Conservation (phyloP, 73 alveolate genomes). For the Paramecium octaurelia region DNA sequence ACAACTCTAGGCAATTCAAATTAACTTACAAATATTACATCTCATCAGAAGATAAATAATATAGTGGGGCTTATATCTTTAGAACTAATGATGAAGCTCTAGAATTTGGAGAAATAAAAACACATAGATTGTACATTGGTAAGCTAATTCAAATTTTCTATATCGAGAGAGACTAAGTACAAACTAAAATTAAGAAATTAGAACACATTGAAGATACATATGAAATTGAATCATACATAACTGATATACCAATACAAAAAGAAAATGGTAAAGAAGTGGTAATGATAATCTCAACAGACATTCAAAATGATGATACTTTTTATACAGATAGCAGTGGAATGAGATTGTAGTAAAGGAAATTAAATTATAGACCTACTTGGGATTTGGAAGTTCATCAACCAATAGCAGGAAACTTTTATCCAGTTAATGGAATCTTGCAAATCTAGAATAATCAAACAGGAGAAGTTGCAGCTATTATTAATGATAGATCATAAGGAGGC, state of each 20-base stretch:
- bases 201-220: neutral
- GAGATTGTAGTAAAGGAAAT: constrained; percentile 73
- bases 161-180: neutral
- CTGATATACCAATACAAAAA: constrained; percentile 49
- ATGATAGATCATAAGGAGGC: constrained; percentile 92
- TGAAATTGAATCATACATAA: constrained; percentile 65
- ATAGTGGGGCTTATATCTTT: constrained; percentile 81
- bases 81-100: constrained; percentile 65
- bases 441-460: constrained; percentile 66
- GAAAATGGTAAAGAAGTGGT: constrained; percentile 69
- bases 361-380: constrained; percentile 83
- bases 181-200: neutral
- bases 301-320: constrained; percentile 65
- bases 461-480: constrained; percentile 63
- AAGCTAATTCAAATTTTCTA: neutral
- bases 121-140: neutral
- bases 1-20: neutral
- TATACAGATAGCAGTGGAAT: constrained; percentile 86
- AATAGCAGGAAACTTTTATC: constrained; percentile 90
- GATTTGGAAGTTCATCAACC: constrained; percentile 66
- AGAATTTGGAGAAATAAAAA: neutral
- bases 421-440: constrained; percentile 82
- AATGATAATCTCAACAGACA: constrained; percentile 44
- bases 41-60: constrained; percentile 25
- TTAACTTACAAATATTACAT: neutral